phyloP scores from a whole-genome alignment of 345 rosid species.

The Pistacia vera region DNA sequence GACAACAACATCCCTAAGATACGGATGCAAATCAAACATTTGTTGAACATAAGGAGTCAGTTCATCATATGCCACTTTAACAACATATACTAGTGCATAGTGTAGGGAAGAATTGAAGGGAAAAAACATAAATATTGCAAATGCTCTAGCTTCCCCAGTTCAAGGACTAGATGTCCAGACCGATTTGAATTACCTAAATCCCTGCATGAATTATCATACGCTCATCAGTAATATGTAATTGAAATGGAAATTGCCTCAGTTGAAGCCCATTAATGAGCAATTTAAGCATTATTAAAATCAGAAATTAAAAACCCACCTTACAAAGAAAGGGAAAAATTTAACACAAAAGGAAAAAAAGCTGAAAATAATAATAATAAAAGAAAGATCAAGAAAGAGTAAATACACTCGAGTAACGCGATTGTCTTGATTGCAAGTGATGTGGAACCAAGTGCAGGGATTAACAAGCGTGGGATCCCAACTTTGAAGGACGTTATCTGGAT shows the following conservation, averaged over 20 bases:
- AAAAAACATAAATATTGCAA: slow-evolving; percentile 72
- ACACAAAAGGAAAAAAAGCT: background rate
- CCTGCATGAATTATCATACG: slow-evolving; percentile 44
- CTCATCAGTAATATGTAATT: too few relatives aligned
- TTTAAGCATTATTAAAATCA: too few relatives aligned
- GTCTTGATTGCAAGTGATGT: slow-evolving; percentile 87
- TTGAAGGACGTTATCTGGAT: slow-evolving; percentile 88
- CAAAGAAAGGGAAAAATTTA: too few relatives aligned
- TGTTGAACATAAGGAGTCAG: slow-evolving; percentile 63
- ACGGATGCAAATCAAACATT: slow-evolving; percentile 64
- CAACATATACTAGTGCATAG: background rate
- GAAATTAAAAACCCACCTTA: background rate
- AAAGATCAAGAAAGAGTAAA: background rate
- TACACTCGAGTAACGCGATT: slow-evolving; percentile 94
- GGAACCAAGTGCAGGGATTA: slow-evolving; percentile 98
- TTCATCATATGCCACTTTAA: slow-evolving; percentile 40
- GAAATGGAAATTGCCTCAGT: too few relatives aligned
- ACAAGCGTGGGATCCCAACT: slow-evolving; percentile 99
- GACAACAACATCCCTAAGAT: slow-evolving; percentile 57
- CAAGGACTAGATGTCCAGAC: slow-evolving; percentile 88
- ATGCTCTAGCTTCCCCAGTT: slow-evolving; percentile 85
- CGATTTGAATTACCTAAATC: slow-evolving; percentile 93
- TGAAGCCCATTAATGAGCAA: too few relatives aligned
- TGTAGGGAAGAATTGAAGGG: background rate
- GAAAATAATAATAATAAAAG: background rate